These are phyloP conservation scores for Pythium brachiatum DNA, from an alignment of 352 stramenopile species.

Conservation along the genomic window DNA sequence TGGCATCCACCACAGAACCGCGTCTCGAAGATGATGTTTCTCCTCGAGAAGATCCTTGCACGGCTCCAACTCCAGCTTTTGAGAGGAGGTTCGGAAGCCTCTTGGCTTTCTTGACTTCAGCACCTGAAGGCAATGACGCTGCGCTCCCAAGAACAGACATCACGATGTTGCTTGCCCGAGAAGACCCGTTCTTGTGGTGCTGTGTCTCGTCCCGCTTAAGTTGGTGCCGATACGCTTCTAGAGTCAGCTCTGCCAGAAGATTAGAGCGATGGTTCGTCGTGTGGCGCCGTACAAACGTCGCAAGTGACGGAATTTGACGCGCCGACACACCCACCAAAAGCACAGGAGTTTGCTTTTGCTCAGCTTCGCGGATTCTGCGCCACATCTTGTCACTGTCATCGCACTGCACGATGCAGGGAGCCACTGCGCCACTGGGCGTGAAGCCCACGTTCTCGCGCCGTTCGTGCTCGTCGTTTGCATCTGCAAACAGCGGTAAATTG, in stretches of 20 bases:
- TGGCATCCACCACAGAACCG: background rate
- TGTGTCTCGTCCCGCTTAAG: slow-evolving; percentile 14
- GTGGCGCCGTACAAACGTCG: slow-evolving; percentile 1
- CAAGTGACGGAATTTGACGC: slow-evolving; percentile 8
- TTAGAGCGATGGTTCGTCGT: background rate
- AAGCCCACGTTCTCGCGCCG: slow-evolving; percentile 14
- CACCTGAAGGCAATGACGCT: background rate
- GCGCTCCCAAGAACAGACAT: background rate
- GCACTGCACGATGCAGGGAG: slow-evolving; percentile 21
- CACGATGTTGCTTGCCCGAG: background rate
- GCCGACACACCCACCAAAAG: slow-evolving; percentile 16
- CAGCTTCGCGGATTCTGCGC: slow-evolving; percentile 14
- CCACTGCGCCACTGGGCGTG: slow-evolving; percentile 6
- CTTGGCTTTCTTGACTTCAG: background rate
- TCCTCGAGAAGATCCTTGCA: background rate
- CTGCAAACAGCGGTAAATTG: slow-evolving; percentile 31
- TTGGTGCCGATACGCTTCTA: slow-evolving; percentile 12
- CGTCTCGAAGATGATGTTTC: background rate
- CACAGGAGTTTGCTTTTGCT: slow-evolving; percentile 13
- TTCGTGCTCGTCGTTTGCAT: slow-evolving; percentile 20
- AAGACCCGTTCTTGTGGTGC: slow-evolving; percentile 9
- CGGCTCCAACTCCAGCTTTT: background rate
- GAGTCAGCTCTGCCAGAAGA: slow-evolving; percentile 14
- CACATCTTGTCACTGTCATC: slow-evolving; percentile 27
- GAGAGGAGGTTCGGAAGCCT: background rate